These are phyloP conservation scores for Barbarea vulgaris DNA, from an alignment of 345 rosid species.

Conservation along the genomic window DNA sequence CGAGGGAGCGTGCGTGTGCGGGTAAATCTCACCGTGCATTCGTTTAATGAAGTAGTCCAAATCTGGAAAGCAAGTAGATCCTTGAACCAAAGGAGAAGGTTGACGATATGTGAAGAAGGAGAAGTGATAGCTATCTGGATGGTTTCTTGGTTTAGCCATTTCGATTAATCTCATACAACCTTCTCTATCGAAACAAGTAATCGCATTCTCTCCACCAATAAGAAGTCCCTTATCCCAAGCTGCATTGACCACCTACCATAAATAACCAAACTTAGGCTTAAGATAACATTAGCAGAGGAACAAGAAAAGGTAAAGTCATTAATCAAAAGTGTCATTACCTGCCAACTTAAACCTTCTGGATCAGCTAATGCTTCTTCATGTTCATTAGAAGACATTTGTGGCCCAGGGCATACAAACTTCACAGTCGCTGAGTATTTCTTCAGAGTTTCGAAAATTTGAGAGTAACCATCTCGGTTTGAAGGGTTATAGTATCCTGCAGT, in stretches of 20 bases:
- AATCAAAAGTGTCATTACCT: constrained; percentile 50
- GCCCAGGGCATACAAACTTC: constrained; percentile 73
- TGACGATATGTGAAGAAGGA: constrained; percentile 78
- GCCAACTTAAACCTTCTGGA: constrained; percentile 92
- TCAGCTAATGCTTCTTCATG: constrained; percentile 70
- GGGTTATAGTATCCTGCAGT: constrained; percentile 92
- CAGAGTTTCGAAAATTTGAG: constrained; percentile 68
- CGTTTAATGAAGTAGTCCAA: constrained; percentile 71
- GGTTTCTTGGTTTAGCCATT: constrained; percentile 83
- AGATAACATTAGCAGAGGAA: neutral
- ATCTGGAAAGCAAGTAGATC: constrained; percentile 74
- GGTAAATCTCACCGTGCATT: constrained; percentile 71
- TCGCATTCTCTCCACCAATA: constrained; percentile 70
- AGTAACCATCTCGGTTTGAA: constrained; percentile 84
- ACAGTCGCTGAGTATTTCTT: constrained; percentile 67
- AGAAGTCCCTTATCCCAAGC: constrained; percentile 83
- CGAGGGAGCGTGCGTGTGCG: neutral
- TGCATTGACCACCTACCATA: constrained; percentile 67
- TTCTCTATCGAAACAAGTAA: constrained; percentile 75
- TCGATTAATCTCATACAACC: constrained; percentile 73
- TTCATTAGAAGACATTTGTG: constrained; percentile 53
- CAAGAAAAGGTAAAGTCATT: neutral
- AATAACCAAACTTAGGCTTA: constrained; percentile 21
- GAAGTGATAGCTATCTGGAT: constrained; percentile 74
- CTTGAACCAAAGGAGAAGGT: constrained; percentile 73